phyloP scores from a whole-genome alignment of 2,329 filamentous ascomycete species.

The Waltergamsia citrina region DNA sequence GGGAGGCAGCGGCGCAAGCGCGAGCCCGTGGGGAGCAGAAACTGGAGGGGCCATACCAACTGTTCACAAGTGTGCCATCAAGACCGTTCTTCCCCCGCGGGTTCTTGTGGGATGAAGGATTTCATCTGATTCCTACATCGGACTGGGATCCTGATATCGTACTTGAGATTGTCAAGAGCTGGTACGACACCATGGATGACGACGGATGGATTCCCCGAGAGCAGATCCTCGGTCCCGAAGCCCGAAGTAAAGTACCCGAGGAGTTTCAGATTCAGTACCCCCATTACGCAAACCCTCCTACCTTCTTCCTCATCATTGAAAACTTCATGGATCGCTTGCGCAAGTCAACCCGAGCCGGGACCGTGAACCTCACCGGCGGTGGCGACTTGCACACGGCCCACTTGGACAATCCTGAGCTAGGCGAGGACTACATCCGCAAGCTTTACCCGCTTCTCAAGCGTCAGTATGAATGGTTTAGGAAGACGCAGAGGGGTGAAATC shows the following conservation, averaged over 20 bases:
- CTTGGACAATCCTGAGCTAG: slow-evolving; percentile 57
- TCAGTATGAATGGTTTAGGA: slow-evolving; percentile 92
- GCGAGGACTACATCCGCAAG: slow-evolving; percentile 60
- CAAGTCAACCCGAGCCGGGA: slow-evolving; percentile 41
- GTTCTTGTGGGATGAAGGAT: slow-evolving; percentile 97
- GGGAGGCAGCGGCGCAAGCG: slow-evolving; percentile 82
- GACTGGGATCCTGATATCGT: slow-evolving; percentile 93
- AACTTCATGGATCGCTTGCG: slow-evolving; percentile 73
- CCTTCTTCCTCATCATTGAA: slow-evolving; percentile 82
- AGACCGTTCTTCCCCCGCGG: slow-evolving; percentile 93
- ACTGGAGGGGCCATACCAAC: slow-evolving; percentile 72
- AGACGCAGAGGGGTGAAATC: slow-evolving; percentile 82
- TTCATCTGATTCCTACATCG: slow-evolving; percentile 81
- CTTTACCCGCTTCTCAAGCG: slow-evolving; percentile 81
- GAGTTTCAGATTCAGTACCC: slow-evolving; percentile 96
- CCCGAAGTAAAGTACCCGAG: slow-evolving; percentile 83
- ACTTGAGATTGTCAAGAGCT: slow-evolving; percentile 82
- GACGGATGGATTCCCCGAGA: slow-evolving; percentile 97
- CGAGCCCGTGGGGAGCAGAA: slow-evolving; percentile 58
- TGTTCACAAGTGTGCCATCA: slow-evolving; percentile 88
- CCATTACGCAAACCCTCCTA: slow-evolving; percentile 95
- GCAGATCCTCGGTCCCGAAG: slow-evolving; percentile 86
- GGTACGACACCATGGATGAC: slow-evolving; percentile 93
- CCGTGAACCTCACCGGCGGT: slow-evolving; percentile 29
- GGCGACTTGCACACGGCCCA: slow-evolving; percentile 52